Percentiles rank a stretch among this genome's conserved stretches.
phyloP scores from a whole-genome alignment of 768 basidiomycete species.

The Nevesoporus exiguus region DNA sequence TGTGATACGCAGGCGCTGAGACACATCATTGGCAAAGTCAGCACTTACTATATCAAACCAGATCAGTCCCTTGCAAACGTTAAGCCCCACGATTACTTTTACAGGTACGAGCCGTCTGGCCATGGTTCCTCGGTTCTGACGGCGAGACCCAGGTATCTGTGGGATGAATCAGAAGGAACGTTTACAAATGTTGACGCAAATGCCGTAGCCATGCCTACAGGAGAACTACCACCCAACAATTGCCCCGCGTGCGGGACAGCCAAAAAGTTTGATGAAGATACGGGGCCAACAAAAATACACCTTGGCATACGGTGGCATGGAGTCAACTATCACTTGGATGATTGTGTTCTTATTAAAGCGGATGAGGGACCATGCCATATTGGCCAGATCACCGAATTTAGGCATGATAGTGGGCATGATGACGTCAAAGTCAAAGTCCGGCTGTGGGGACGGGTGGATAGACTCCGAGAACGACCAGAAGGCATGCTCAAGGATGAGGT shows the following conservation, averaged over 20 bases:
- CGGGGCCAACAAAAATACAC: conserved; percentile 26
- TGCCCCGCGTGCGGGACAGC: conserved; percentile 47
- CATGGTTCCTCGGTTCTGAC: conserved; percentile 1
- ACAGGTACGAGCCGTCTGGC: conserved; percentile 40
- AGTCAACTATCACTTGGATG: conserved; percentile 53
- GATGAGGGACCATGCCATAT: conserved; percentile 52
- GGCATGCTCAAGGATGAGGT: conserved; percentile 57
- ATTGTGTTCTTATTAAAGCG: conserved; percentile 54
- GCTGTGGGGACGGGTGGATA: conserved; percentile 51
- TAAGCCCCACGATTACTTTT: conserved; percentile 48
- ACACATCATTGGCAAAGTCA: conserved; percentile 47
- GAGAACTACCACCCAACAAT: conserved; percentile 42
- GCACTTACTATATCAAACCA: conserved; percentile 36
- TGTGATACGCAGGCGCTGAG: conserved; percentile 46
- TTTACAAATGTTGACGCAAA: conserved; percentile 42
- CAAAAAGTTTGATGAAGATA: conserved; percentile 33
- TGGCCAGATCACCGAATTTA: conserved; percentile 46
- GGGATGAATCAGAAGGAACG: conserved; percentile 43
- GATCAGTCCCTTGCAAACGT: conserved; percentile 25
- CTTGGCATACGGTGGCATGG: conserved; percentile 48
- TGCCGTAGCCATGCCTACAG: conserved; percentile 9
- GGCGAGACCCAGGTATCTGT: conserved; percentile 41
- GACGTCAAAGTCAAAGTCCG: conserved; percentile 32
- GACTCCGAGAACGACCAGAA: conserved; percentile 36
- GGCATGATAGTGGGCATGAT: conserved; percentile 14